Conservation (phyloP, 192 early-diverging fungal genomes). For the Pilaira anomala region DNA sequence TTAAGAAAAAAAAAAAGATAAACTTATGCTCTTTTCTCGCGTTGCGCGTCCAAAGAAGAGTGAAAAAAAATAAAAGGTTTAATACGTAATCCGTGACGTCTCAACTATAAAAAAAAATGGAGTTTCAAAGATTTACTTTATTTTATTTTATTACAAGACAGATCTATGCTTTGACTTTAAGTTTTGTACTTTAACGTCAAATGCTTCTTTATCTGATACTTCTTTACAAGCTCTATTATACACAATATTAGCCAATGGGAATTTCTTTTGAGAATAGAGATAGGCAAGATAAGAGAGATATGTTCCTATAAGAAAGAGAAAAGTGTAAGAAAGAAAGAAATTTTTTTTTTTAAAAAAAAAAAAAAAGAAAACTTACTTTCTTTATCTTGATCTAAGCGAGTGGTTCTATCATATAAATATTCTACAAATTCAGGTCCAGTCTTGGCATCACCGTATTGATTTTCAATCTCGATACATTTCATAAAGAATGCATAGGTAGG, state of each 20-base stretch:
- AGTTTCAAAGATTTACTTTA: too few species aligned
- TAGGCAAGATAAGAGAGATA: constrained; percentile 40
- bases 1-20: constrained; percentile 1
- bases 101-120: too few species aligned
- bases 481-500: constrained; percentile 60
- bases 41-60: too few species aligned
- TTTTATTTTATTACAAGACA: too few species aligned
- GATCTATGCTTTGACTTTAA: neutral
- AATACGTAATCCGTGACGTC: too few species aligned
- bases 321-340: neutral
- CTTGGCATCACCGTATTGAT: constrained; percentile 21
- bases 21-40: too few species aligned
- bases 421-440: constrained; percentile 7
- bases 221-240: constrained; percentile 56
- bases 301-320: constrained; percentile 25
- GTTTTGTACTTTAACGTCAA: constrained; percentile 25
- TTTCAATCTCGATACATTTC: constrained; percentile 60
- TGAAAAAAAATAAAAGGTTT: too few species aligned
- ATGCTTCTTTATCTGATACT: constrained; percentile 52
- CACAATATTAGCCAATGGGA: constrained; percentile 47
- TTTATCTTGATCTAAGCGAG: constrained; percentile 40
- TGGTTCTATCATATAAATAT: constrained; percentile 44
- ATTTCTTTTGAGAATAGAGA: constrained; percentile 45
- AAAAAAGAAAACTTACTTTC: constrained; percentile 51
- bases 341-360: neutral